These are phyloP conservation scores for Ceratocystis variospora DNA, from an alignment of 2,329 filamentous ascomycete species.

Conservation along the genomic window DNA sequence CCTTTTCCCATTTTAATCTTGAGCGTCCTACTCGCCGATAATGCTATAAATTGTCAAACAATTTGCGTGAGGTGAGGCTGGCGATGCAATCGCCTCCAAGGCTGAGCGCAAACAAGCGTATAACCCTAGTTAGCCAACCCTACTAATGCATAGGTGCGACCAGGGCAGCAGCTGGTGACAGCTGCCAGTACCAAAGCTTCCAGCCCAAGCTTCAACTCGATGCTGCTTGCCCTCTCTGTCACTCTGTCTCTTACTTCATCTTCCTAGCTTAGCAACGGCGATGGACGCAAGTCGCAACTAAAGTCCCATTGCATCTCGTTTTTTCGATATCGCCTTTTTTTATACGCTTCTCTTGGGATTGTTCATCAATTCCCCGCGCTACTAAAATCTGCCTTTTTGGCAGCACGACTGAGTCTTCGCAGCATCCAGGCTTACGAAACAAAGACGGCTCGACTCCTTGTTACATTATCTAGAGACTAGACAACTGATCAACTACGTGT, in stretches of 20 bases:
- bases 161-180: not conserved
- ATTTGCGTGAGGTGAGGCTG: not conserved
- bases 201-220: not conserved
- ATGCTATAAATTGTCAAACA: not conserved
- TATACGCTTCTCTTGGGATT: too few relatives aligned
- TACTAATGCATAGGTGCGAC: not conserved
- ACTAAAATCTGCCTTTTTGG: not conserved
- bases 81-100: not conserved
- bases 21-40: not conserved
- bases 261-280: not conserved
- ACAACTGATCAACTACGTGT: not conserved
- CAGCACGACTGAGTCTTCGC: not conserved
- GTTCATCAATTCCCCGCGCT: not conserved
- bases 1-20: slow-evolving; percentile 20
- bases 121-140: not conserved
- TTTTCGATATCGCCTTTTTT: not conserved
- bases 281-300: not conserved
- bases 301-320: not conserved
- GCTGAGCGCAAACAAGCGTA: not conserved
- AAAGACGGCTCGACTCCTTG: not conserved
- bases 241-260: not conserved
- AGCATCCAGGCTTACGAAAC: not conserved
- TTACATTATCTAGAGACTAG: not conserved
- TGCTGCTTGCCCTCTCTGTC: not conserved
- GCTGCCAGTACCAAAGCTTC: not conserved